phyloP scores from a whole-genome alignment of 495 filamentous ascomycete species.

The Penicillium tannophilum region DNA sequence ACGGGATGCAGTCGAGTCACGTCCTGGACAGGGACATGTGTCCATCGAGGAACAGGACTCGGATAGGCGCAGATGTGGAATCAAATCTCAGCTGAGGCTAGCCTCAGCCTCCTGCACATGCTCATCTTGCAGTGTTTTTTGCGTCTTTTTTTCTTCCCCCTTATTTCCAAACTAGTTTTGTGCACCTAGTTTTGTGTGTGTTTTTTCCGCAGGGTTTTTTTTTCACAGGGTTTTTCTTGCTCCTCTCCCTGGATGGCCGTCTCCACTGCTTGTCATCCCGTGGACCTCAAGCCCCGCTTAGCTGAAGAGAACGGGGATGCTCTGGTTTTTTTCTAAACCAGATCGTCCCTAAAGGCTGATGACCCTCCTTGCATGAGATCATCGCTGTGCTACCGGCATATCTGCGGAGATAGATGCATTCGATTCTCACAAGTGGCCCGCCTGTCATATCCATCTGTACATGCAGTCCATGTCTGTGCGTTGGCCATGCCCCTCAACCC shows the following conservation, averaged over 20 bases:
- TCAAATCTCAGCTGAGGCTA: not conserved
- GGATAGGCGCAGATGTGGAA: slow-evolving; percentile 1
- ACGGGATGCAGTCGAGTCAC: not conserved
- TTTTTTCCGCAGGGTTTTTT: not conserved
- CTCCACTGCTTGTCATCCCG: slow-evolving; percentile 4
- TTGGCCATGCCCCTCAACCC: slow-evolving; percentile 2
- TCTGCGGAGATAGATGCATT: slow-evolving; percentile 17
- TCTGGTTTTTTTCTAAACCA: not conserved
- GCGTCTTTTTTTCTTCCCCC: not conserved
- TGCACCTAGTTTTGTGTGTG: not conserved
- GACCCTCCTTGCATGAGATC: slow-evolving; percentile 26
- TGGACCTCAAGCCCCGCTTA: slow-evolving; percentile 5
- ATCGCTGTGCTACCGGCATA: slow-evolving; percentile 10
- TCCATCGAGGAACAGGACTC: not conserved
- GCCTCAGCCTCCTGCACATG: slow-evolving; percentile 1
- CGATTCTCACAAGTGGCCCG: slow-evolving; percentile 12
- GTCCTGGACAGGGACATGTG: not conserved
- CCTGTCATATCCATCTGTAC: slow-evolving; percentile 25
- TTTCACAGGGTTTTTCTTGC: not conserved
- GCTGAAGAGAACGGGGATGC: not conserved
- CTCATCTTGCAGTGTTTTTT: not conserved
- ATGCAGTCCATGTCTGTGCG: slow-evolving; percentile 14
- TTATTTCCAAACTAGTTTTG: not conserved
- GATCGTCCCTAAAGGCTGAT: not conserved
- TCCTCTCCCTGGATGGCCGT: not conserved